A percentile compares a stretch with the other conserved stretches of the same genome.
Conservation (phyloP, 2,329 filamentous ascomycete species). For the Lachnellula willkommii region DNA sequence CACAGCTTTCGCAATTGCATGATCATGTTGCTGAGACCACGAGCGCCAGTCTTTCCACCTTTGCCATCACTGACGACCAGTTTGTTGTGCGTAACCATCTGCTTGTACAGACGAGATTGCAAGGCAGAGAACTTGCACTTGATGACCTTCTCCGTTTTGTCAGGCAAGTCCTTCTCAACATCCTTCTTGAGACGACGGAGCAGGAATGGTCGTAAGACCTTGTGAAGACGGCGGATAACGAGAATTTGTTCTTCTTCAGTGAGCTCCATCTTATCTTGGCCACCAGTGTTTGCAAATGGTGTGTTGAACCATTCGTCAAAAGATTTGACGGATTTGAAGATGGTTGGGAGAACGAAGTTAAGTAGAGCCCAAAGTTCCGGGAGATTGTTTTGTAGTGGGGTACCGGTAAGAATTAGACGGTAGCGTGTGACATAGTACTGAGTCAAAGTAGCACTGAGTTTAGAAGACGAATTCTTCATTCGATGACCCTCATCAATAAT, state of each 20-base stretch:
- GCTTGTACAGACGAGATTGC: conserved; percentile 91
- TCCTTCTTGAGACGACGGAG: conserved; percentile 98
- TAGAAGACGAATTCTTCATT: conserved; percentile 98
- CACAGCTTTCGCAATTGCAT: conserved; percentile 99
- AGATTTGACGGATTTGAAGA: conserved; percentile 98
- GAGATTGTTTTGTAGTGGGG: conserved; percentile 93
- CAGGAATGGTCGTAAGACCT: conserved; percentile 94
- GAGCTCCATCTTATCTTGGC: conserved; percentile 97
- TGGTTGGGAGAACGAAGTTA: conserved; percentile 96
- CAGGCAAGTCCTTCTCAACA: conserved; percentile 95
- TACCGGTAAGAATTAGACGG: conserved; percentile 94
- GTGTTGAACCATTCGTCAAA: conserved; percentile 99
- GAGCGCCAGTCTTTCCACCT: conserved; percentile 88
- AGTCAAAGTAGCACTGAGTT: conserved; percentile 89
- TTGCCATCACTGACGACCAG: conserved; percentile 92
- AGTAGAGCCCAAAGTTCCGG: conserved; percentile 95
- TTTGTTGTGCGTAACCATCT: conserved; percentile 93
- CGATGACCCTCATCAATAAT: conserved; percentile 99
- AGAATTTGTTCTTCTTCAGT: conserved; percentile 99
- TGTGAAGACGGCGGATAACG: conserved; percentile 95
- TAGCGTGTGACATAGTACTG: conserved; percentile 94
- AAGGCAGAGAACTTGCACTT: conserved; percentile 97
- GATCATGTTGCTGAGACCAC: conserved; percentile 98
- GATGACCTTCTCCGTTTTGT: conserved; percentile 99
- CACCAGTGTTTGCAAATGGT: conserved; percentile 95